Base-by-base conservation (phyloP, 140 eudicot genomes). In the Anethum foeniculum region DNA sequence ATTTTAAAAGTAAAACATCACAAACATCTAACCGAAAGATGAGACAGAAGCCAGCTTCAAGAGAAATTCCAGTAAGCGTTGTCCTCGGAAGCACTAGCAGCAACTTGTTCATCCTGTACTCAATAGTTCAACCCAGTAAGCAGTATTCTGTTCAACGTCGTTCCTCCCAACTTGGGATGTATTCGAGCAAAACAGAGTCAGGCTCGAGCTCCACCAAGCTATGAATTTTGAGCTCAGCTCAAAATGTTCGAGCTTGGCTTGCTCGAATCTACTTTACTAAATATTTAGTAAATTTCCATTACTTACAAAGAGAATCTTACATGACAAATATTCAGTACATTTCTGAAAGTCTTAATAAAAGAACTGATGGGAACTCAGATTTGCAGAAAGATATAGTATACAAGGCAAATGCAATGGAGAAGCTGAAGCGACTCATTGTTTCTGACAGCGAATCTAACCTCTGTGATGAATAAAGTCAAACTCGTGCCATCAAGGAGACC, bases 401-500 rank as follows among this genome's bases (percentile, higher is more conserved):
- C 1, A 62, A 25, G 0, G 6, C 71, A 62, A 9, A 25, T 6
- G 27, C 9, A 62, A 69, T 41, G 27, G 64, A n/a, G 27, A 54
- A 19, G 64, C 64, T 54, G 25, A 54, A 54, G 19, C 67, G 71
- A 81, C 52, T 32, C 79, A 56, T 44, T 79, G 79, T 62, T 32
- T 18, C 44, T 34, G 49, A 36, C 65, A 85, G 67, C 38, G 15
- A 56, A 64, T 64, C 85, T 77, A 79, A 81, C 86, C 87, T 83
- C 52, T 64, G 71, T 13, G 12, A n/a, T 47, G 62, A 49, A 71
- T 12, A 52, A 77, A 75, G 46, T 77, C 75, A 83, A 51, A 95
- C 97, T 89, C 89, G 89, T 88, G 88, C 97, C 99, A 85, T 95
- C 97, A 34, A 92, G 86, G 82, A 95, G 93, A n/a, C 97, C 97